Conservation (phyloP, 2,329 filamentous ascomycete species). For the Cercospora brassicicola region DNA sequence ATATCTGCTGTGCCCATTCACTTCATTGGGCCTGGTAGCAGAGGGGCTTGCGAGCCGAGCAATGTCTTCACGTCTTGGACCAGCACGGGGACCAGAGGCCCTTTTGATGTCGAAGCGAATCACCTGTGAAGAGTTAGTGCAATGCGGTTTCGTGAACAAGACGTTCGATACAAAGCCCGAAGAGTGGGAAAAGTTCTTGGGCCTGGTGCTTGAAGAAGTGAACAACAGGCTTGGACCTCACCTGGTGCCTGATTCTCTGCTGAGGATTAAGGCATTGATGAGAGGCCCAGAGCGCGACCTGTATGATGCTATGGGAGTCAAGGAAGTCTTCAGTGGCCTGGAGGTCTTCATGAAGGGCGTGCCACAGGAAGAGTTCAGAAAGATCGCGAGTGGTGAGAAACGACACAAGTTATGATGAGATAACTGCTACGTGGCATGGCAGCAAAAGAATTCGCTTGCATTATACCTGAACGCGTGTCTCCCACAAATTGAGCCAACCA, state of each 20-base stretch:
- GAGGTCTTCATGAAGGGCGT: constrained; percentile 76
- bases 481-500: background rate
- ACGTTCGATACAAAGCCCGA: constrained; percentile 63
- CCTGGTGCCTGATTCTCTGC: constrained; percentile 73
- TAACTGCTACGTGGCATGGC: background rate
- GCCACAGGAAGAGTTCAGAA: constrained; percentile 85
- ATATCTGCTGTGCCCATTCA: constrained; percentile 89
- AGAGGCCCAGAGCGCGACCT: constrained; percentile 68
- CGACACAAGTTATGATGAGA: constrained; percentile 77
- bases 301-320: constrained; percentile 73
- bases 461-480: background rate
- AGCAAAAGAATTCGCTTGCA: background rate
- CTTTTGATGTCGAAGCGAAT: constrained; percentile 86
- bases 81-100: constrained; percentile 84
- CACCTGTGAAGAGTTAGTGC: constrained; percentile 68
- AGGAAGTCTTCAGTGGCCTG: constrained; percentile 82
- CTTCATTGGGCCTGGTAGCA: constrained; percentile 81
- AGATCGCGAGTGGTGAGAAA: constrained; percentile 84
- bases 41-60: constrained; percentile 80
- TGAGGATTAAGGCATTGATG: constrained; percentile 83
- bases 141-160: constrained; percentile 81
- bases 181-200: constrained; percentile 69
- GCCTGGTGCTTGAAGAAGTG: constrained; percentile 73
- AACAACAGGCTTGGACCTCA: constrained; percentile 78
- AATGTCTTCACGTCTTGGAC: constrained; percentile 77